Conservation (phyloP, 768 basidiomycete species). For the Lentinula sp. region DNA sequence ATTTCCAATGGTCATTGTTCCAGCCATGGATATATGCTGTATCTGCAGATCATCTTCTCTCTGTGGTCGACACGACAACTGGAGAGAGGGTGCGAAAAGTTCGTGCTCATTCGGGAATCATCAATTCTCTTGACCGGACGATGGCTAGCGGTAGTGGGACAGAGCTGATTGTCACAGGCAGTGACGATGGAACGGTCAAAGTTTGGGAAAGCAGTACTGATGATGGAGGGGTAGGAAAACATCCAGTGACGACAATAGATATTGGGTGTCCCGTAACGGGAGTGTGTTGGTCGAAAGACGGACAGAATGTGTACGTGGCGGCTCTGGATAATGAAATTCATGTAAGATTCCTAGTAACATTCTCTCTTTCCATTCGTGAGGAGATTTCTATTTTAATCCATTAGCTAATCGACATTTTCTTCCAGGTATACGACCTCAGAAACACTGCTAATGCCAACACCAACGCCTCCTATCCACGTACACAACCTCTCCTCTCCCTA, state of each 20-base stretch:
- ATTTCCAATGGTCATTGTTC: conserved; percentile 85
- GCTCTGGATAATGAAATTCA: conserved; percentile 96
- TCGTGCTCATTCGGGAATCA: conserved; percentile 79
- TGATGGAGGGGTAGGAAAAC: conserved; percentile 40
- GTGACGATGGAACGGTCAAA: conserved; percentile 88
- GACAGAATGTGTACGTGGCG: conserved; percentile 82
- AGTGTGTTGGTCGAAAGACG: conserved; percentile 91
- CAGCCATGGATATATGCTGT: conserved; percentile 74
- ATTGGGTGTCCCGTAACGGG: conserved; percentile 87
- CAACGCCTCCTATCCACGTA: conserved; percentile 85
- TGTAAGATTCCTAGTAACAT: conserved; percentile 38
- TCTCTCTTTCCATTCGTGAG: background rate
- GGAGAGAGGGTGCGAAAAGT: conserved; percentile 79
- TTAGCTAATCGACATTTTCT: background rate
- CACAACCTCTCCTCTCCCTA: conserved; percentile 79
- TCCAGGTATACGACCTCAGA: conserved; percentile 83
- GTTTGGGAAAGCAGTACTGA: conserved; percentile 90
- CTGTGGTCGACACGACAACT: conserved; percentile 72
- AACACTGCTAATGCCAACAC: conserved; percentile 77
- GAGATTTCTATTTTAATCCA: conserved; percentile 6
- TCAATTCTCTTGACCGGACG: conserved; percentile 86
- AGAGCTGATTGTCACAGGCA: conserved; percentile 82
- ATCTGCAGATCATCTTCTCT: conserved; percentile 83
- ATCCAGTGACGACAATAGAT: conserved; percentile 74
- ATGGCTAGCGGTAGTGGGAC: conserved; percentile 78